A percentile compares a stretch with the other conserved stretches of the same genome.
phyloP scores from a whole-genome alignment of 164 flowering plant genomes.

The Vitis vinifera region DNA sequence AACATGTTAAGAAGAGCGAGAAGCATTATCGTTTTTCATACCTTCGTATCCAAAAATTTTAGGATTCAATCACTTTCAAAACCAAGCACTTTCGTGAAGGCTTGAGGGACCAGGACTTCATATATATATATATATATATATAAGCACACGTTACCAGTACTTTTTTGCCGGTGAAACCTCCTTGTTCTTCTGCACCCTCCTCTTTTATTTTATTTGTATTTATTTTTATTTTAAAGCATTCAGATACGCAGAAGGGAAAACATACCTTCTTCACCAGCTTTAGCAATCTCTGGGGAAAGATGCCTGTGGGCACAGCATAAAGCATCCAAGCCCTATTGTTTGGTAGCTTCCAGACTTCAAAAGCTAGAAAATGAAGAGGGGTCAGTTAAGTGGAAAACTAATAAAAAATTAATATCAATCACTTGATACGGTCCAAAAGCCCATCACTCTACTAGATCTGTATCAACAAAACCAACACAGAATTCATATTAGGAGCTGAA shows the following conservation, averaged over 20 bases:
- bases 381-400: conserved; percentile 27
- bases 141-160: too few species aligned
- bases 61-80: too few species aligned
- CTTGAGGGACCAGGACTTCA: too few species aligned
- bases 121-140: too few species aligned
- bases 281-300: conserved; percentile 21
- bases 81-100: too few species aligned
- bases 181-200: too few species aligned
- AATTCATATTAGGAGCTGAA: conserved; percentile 27
- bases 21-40: too few species aligned
- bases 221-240: too few species aligned
- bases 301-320: conserved; percentile 10
- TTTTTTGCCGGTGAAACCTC: too few species aligned
- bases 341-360: conserved; percentile 39
- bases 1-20: too few species aligned
- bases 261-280: conserved; percentile 44
- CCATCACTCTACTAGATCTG: conserved; percentile 42
- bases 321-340: conserved; percentile 30
- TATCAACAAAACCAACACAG: conserved; percentile 50
- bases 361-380: conserved; percentile 23
- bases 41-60: too few species aligned
- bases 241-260: neutral
- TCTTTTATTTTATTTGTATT: too few species aligned
- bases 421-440: conserved; percentile 27
- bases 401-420: conserved; percentile 23